Percentiles rank a stretch among this genome's conserved stretches.
Conservation (phyloP, 1,139 yeast genomes). For the Debaryomycetaceae sp. region DNA sequence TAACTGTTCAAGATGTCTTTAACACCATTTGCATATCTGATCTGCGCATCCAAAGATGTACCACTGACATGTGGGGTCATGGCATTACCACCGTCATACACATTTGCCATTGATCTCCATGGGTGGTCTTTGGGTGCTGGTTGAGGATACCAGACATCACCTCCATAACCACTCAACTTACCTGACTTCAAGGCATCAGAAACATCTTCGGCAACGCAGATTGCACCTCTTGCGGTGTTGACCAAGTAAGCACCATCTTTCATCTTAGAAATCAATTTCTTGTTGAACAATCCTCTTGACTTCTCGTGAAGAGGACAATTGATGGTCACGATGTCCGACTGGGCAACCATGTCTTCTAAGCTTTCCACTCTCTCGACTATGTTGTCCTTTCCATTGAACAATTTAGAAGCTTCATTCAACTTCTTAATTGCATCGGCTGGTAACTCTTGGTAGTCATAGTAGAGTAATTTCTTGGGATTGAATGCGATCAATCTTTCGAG, state of each 20-base stretch:
- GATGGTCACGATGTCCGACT: conserved; percentile 72
- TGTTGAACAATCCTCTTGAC: conserved; percentile 65
- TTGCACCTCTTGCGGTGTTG: conserved; percentile 85
- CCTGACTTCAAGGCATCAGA: conserved; percentile 72
- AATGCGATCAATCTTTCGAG: conserved; percentile 71
- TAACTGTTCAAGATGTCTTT: conserved; percentile 61
- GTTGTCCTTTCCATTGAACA: conserved; percentile 35
- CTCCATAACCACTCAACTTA: conserved; percentile 74
- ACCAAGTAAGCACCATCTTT: conserved; percentile 75
- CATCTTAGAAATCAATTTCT: conserved; percentile 65
- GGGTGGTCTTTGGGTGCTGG: conserved; percentile 78
- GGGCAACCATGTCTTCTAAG: conserved; percentile 64
- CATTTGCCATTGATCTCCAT: conserved; percentile 68
- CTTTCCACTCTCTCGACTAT: conserved; percentile 58
- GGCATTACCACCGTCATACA: conserved; percentile 73
- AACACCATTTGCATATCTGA: conserved; percentile 68
- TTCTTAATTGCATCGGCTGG: conserved; percentile 56
- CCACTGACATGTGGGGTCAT: conserved; percentile 86
- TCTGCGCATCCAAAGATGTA: conserved; percentile 76
- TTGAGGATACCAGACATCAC: conserved; percentile 81
- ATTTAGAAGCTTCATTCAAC: conserved; percentile 36
- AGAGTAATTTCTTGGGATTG: conserved; percentile 68
- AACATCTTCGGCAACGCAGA: conserved; percentile 67
- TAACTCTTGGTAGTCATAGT: conserved; percentile 73
- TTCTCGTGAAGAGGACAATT: conserved; percentile 76